These are phyloP conservation scores for Neurospora sublineolata DNA, from an alignment of 495 filamentous ascomycete genomes.

Conservation along the genomic window DNA sequence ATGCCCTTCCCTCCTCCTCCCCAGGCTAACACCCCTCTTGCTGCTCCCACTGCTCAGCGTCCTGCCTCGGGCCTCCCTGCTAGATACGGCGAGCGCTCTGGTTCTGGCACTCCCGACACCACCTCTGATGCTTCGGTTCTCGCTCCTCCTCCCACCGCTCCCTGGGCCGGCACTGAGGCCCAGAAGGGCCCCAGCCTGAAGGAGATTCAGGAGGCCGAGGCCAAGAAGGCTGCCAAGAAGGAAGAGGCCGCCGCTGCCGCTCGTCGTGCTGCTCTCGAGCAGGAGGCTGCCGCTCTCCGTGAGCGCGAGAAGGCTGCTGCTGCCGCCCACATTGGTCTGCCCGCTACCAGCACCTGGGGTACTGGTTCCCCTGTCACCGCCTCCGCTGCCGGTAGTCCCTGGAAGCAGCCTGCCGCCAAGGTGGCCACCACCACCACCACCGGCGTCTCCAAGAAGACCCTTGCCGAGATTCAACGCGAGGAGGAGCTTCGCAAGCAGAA, in stretches of 20 bases:
- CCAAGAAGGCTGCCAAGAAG: slow-evolving; percentile 80
- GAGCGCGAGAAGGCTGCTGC: slow-evolving; percentile 52
- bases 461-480: slow-evolving; percentile 93
- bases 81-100: slow-evolving; percentile 58
- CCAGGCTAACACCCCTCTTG: slow-evolving; percentile 64
- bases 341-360: slow-evolving; percentile 85
- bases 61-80: slow-evolving; percentile 75
- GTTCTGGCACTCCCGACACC: slow-evolving; percentile 58
- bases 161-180: slow-evolving; percentile 69
- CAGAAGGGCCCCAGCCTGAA: slow-evolving; percentile 87
- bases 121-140: slow-evolving; percentile 25
- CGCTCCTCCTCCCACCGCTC: slow-evolving; percentile 60
- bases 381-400: slow-evolving; percentile 46
- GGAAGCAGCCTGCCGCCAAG: slow-evolving; percentile 44
- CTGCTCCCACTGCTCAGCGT: slow-evolving; percentile 77
- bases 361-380: slow-evolving; percentile 50
- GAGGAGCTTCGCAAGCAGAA: slow-evolving; percentile 84
- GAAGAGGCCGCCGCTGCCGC: slow-evolving; percentile 75
- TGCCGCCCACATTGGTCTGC: slow-evolving; percentile 58
- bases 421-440: slow-evolving; percentile 23
- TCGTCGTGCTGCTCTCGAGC: slow-evolving; percentile 62
- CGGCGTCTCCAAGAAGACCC: slow-evolving; percentile 62
- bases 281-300: slow-evolving; percentile 51
- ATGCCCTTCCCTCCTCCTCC: slow-evolving; percentile 62
- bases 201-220: slow-evolving; percentile 94